phyloP scores from a whole-genome alignment of 2,329 filamentous ascomycete genomes.

The Botrytis galanthina region DNA sequence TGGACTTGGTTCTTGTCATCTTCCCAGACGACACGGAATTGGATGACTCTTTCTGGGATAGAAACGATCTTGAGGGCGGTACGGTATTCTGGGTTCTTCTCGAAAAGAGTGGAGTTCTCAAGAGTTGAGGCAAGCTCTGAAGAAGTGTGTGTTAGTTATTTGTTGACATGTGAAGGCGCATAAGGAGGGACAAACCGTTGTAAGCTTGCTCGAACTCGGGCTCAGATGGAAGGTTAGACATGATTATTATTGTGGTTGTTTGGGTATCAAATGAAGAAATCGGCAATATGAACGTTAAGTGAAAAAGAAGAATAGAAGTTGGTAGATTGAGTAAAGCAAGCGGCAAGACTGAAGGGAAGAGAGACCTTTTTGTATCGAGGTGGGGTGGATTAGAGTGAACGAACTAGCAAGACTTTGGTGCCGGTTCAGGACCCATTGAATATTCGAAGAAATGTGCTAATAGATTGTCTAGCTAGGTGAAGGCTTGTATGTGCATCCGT shows the following conservation, averaged over 20 bases:
- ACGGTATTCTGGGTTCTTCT: slow-evolving; percentile 92
- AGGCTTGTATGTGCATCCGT: neutral
- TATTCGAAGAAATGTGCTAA: neutral
- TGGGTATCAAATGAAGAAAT: slow-evolving; percentile 4
- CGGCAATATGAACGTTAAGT: neutral
- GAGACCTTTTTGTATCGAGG: slow-evolving; percentile 18
- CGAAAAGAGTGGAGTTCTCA: slow-evolving; percentile 88
- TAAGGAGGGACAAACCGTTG: slow-evolving; percentile 60
- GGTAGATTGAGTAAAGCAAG: neutral
- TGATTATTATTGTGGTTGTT: slow-evolving; percentile 40
- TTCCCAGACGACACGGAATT: slow-evolving; percentile 98
- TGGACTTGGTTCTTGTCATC: slow-evolving; percentile 86
- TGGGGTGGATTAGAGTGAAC: neutral
- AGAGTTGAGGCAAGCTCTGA: slow-evolving; percentile 91
- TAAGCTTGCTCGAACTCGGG: slow-evolving; percentile 99
- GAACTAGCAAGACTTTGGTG: slow-evolving; percentile 13
- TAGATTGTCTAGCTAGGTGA: neutral
- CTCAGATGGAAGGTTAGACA: slow-evolving; percentile 84
- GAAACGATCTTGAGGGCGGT: slow-evolving; percentile 84
- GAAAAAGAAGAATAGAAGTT: neutral
- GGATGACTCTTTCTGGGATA: slow-evolving; percentile 91
- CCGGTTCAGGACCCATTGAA: slow-evolving; percentile 7
- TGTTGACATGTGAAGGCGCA: neutral
- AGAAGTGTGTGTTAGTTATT: slow-evolving; percentile 12
- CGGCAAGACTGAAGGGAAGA: neutral